A percentile compares a stretch with the other conserved stretches of the same genome.
Conservation (phyloP, 768 basidiomycete species). For the Termitomyces sp. region DNA sequence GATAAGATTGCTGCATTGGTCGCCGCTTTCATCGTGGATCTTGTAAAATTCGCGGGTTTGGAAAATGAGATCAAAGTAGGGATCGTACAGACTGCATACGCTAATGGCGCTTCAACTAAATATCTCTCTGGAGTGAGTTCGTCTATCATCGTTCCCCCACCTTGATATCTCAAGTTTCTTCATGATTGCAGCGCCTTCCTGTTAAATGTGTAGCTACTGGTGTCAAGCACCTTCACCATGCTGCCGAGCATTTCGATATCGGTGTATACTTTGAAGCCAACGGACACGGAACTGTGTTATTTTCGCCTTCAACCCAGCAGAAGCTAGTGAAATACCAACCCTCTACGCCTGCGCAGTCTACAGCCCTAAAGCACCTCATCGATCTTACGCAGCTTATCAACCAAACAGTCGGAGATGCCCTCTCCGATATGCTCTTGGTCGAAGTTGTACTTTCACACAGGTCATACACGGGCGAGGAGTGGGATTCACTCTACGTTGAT, state of each 20-base stretch:
- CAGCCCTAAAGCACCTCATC: conserved; percentile 71
- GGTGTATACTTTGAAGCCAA: conserved; percentile 99
- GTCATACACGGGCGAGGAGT: conserved; percentile 77
- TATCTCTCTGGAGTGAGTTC: conserved; percentile 73
- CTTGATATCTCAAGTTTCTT: not conserved
- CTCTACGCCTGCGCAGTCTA: conserved; percentile 77
- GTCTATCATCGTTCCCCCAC: not conserved
- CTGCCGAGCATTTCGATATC: conserved; percentile 88
- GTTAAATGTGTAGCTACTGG: conserved; percentile 95
- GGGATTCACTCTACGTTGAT: conserved; percentile 93
- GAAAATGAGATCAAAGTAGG: conserved; percentile 80
- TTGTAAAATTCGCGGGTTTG: conserved; percentile 82
- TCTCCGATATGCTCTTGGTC: conserved; percentile 94
- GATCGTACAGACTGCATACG: conserved; percentile 98
- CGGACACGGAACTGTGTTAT: conserved; percentile 96
- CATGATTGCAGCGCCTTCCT: conserved; percentile 67
- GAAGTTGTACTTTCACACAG: conserved; percentile 89
- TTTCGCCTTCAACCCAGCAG: conserved; percentile 72
- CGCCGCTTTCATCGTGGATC: conserved; percentile 88
- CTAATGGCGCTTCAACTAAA: conserved; percentile 94
- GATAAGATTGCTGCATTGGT: conserved; percentile 97
- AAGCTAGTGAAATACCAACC: conserved; percentile 63
- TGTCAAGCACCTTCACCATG: conserved; percentile 97
- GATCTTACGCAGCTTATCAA: conserved; percentile 87
- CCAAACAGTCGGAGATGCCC: conserved; percentile 96